These are phyloP conservation scores for Talaromyces sp. DNA, from an alignment of 2,329 filamentous ascomycete genomes.

Conservation along the genomic window DNA sequence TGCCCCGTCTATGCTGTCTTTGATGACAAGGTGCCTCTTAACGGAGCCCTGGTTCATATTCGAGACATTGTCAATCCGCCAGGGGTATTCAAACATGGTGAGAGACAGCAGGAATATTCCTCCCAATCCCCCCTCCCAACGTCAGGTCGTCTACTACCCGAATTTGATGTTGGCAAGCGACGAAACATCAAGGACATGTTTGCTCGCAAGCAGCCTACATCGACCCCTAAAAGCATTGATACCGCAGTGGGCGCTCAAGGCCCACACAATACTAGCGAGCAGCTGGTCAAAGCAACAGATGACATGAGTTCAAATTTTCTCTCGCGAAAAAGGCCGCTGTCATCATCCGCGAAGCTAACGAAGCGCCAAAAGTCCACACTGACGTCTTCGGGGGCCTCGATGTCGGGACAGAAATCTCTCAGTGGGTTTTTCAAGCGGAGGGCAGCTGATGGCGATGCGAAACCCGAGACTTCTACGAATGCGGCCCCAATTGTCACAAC, in stretches of 20 bases:
- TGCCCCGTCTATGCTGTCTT: slow-evolving; percentile 86
- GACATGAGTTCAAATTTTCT: slow-evolving; percentile 10
- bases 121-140: slow-evolving; percentile 67
- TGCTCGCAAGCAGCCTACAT: slow-evolving; percentile 54
- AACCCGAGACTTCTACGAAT: not conserved
- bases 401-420: slow-evolving; percentile 64
- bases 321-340: slow-evolving; percentile 45
- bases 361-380: slow-evolving; percentile 57
- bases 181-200: slow-evolving; percentile 95
- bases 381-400: slow-evolving; percentile 24
- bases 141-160: slow-evolving; percentile 81
- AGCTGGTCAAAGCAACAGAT: not conserved
- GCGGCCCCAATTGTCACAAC: too few species aligned
- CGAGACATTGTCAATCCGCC: slow-evolving; percentile 76
- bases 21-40: slow-evolving; percentile 61
- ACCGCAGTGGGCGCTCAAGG: not conserved
- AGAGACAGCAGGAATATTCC: slow-evolving; percentile 67
- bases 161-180: slow-evolving; percentile 72
- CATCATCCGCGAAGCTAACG: slow-evolving; percentile 31
- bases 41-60: slow-evolving; percentile 57
- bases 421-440: slow-evolving; percentile 79
- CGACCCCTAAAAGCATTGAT: not conserved
- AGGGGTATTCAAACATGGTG: slow-evolving; percentile 70
- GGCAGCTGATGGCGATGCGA: not conserved
- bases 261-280: not conserved